A percentile compares a stretch with the other conserved stretches of the same genome.
Conservation (phyloP, 495 filamentous ascomycete species). For the Penicillium paradoxum region DNA sequence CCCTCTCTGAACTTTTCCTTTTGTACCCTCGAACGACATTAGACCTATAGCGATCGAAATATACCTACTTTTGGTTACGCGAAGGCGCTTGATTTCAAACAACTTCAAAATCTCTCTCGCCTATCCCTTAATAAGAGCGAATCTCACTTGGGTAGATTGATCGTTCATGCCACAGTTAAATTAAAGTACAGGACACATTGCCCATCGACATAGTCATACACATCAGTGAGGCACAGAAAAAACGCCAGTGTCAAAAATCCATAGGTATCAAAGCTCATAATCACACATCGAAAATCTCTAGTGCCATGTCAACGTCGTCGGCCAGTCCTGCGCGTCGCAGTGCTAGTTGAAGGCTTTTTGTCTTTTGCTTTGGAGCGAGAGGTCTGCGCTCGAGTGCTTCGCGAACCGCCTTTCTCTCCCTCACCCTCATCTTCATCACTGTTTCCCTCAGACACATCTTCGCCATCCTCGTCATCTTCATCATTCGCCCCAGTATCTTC, state of each 20-base stretch:
- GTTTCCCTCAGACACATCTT: slow-evolving; percentile 27
- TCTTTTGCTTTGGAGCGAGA: slow-evolving; percentile 38
- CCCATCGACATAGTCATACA: slow-evolving; percentile 13
- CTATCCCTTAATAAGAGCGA: not conserved
- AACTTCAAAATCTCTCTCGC: not conserved
- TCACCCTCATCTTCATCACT: slow-evolving; percentile 32
- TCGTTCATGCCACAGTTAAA: not conserved
- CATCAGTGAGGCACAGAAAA: not conserved
- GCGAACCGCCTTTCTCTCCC: slow-evolving; percentile 34
- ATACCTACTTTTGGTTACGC: slow-evolving; percentile 33
- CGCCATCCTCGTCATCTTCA: slow-evolving; percentile 35
- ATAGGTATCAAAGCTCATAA: slow-evolving; percentile 27
- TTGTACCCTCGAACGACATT: slow-evolving; percentile 42
- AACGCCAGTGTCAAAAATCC: slow-evolving; percentile 15
- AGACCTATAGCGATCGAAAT: slow-evolving; percentile 43
- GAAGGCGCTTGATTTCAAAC: slow-evolving; percentile 4
- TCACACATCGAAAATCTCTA: not conserved
- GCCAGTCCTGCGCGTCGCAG: slow-evolving; percentile 30
- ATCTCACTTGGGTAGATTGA: not conserved
- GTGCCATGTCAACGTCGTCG: slow-evolving; percentile 29
- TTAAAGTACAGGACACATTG: not conserved
- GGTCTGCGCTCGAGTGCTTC: slow-evolving; percentile 39
- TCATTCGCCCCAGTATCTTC: slow-evolving; percentile 38
- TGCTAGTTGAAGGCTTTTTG: slow-evolving; percentile 27
- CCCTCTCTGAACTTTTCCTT: slow-evolving; percentile 28